These are phyloP conservation scores for Aureobasidium sp. DNA, from an alignment of 2,329 filamentous ascomycete genomes.

Conservation along the genomic window DNA sequence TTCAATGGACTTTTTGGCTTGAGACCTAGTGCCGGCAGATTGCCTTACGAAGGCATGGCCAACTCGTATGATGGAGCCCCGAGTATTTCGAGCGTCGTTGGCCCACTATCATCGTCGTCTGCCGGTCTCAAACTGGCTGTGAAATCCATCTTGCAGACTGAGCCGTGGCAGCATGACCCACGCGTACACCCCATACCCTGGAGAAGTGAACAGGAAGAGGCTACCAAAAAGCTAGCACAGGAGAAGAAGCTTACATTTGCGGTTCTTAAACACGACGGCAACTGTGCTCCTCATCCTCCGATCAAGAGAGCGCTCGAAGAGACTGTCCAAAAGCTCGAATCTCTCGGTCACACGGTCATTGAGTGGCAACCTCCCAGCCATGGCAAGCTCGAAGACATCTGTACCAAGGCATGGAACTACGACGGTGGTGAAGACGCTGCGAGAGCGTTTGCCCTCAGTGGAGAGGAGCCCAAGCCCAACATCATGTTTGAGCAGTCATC, in stretches of 20 bases:
- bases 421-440: constrained; percentile 46
- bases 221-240: constrained; percentile 31
- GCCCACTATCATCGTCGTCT: constrained; percentile 50
- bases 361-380: constrained; percentile 48
- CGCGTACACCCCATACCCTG: constrained; percentile 58
- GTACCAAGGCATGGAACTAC: constrained; percentile 32
- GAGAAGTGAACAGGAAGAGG: constrained; percentile 39
- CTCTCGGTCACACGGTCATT: constrained; percentile 49
- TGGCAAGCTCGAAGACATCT: constrained; percentile 26
- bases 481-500: constrained; percentile 29
- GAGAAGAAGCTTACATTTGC: constrained; percentile 43
- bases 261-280: constrained; percentile 44
- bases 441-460: constrained; percentile 44
- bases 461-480: constrained; percentile 43
- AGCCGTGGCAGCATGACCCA: constrained; percentile 60
- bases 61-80: constrained; percentile 58
- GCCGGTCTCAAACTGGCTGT: constrained; percentile 47
- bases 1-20: constrained; percentile 52
- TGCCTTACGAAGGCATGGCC: constrained; percentile 50
- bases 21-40: constrained; percentile 44
- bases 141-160: constrained; percentile 45
- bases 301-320: constrained; percentile 46
- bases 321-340: constrained; percentile 40
- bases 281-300: constrained; percentile 47
- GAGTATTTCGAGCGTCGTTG: constrained; percentile 52